Percentiles rank a stretch among this genome's conserved stretches.
Evolutionary conservation across 2,329 filamentous ascomycete genomes (phyloP).

Genomic region (Diaporthe ilicicola): DNA sequence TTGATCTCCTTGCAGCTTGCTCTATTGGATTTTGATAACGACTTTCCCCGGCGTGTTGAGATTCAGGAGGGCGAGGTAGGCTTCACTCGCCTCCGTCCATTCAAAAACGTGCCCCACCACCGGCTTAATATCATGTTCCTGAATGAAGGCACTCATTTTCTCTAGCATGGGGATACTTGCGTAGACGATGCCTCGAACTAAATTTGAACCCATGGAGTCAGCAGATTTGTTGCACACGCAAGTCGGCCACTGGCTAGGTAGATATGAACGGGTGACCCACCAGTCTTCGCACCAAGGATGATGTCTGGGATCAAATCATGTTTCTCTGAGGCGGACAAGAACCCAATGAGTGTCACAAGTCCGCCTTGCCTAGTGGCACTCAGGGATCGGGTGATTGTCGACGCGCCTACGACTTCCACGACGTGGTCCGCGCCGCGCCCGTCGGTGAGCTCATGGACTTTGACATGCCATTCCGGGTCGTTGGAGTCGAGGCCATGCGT

Average conservation of each 20-base stretch:
- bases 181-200: slow-evolving; percentile 9
- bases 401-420: background rate
- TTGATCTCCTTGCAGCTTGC: background rate
- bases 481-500: background rate
- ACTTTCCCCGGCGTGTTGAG: background rate
- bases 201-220: background rate
- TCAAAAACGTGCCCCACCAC: background rate
- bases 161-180: background rate
- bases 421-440: slow-evolving; percentile 7
- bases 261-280: background rate
- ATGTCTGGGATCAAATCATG: slow-evolving; percentile 5
- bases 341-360: background rate
- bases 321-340: background rate
- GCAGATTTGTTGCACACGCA: background rate
- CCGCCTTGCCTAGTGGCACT: background rate
- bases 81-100: background rate
- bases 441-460: background rate
- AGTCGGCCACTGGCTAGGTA: background rate
- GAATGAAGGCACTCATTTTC: background rate
- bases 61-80: background rate
- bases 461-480: slow-evolving; percentile 2
- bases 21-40: background rate
- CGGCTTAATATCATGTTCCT: background rate
- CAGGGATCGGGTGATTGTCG: slow-evolving; percentile 2
- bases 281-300: background rate